Conservation (phyloP, 2,329 filamentous ascomycete species). For the Aschersonia sp. region DNA sequence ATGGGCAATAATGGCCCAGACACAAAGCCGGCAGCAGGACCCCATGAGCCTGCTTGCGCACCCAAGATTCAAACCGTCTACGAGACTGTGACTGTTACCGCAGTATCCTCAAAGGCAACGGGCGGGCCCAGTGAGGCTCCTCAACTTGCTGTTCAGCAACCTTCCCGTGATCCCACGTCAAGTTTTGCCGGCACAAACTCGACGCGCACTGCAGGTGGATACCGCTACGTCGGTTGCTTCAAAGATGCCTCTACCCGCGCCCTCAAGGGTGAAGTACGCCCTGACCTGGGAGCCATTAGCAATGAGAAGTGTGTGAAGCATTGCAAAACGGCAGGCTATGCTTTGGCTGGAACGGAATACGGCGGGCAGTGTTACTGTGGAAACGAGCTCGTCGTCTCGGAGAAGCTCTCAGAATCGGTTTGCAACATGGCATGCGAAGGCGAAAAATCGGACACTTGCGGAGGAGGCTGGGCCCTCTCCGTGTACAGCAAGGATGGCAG, state of each 20-base stretch:
- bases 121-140: slow-evolving; percentile 5
- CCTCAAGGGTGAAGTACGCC: slow-evolving; percentile 23
- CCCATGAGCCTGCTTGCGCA: background rate
- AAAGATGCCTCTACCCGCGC: slow-evolving; percentile 20
- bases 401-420: slow-evolving; percentile 24
- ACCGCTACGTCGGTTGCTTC: slow-evolving; percentile 29
- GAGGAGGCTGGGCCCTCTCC: slow-evolving; percentile 30
- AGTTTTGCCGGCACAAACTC: slow-evolving; percentile 3
- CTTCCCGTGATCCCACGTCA: background rate
- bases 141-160: background rate
- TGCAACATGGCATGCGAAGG: slow-evolving; percentile 31
- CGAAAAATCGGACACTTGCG: slow-evolving; percentile 31
- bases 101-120: background rate
- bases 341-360: slow-evolving; percentile 36
- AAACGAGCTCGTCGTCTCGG: slow-evolving; percentile 16
- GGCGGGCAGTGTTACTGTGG: slow-evolving; percentile 40
- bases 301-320: slow-evolving; percentile 32
- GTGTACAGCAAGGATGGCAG: slow-evolving; percentile 26
- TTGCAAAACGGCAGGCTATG: slow-evolving; percentile 27
- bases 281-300: slow-evolving; percentile 26
- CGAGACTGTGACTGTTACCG: slow-evolving; percentile 31
- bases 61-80: slow-evolving; percentile 20
- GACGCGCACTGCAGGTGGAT: slow-evolving; percentile 11
- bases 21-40: background rate
- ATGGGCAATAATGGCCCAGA: no score